phyloP scores from a whole-genome alignment of 106 monocot genomes.

The Chionographis japonica region DNA sequence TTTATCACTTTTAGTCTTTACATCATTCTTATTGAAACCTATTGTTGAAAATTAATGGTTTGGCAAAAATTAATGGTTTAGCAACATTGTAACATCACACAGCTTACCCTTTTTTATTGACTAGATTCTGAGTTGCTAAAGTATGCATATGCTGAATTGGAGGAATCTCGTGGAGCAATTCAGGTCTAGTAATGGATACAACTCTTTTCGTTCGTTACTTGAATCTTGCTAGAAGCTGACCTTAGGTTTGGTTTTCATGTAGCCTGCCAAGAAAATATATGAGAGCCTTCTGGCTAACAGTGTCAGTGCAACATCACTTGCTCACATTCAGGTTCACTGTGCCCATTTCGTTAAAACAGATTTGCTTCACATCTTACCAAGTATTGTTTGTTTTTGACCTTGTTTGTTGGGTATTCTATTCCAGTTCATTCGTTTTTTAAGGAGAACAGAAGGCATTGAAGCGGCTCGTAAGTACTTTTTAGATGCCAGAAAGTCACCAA shows the following conservation, averaged over 20 bases:
- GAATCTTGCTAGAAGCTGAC: background rate
- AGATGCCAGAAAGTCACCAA: constrained; percentile 78
- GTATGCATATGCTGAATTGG: constrained; percentile 95
- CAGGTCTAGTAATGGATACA: constrained; percentile 40
- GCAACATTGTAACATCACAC: background rate
- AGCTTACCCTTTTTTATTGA: constrained; percentile 9
- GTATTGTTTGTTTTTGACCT: constrained; percentile 8
- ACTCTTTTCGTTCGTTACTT: background rate
- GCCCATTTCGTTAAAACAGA: background rate
- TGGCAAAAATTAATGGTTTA: background rate
- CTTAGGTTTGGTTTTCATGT: constrained; percentile 8
- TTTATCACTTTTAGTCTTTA: no score
- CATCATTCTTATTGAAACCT: no score
- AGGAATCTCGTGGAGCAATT: constrained; percentile 86
- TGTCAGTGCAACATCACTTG: constrained; percentile 46
- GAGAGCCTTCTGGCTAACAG: constrained; percentile 60
- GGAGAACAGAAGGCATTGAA: constrained; percentile 96
- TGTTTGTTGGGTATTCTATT: constrained; percentile 12
- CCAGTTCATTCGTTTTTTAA: constrained; percentile 85
- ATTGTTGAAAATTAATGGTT: no score
- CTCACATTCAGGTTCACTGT: constrained; percentile 69
- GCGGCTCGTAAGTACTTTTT: constrained; percentile 90
- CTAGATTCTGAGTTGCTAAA: constrained; percentile 79
- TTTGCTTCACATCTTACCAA: constrained; percentile 1
- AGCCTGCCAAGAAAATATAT: constrained; percentile 92